phyloP scores from a whole-genome alignment of 805 yeast species.

The Helenozyma rhizophorensis region DNA sequence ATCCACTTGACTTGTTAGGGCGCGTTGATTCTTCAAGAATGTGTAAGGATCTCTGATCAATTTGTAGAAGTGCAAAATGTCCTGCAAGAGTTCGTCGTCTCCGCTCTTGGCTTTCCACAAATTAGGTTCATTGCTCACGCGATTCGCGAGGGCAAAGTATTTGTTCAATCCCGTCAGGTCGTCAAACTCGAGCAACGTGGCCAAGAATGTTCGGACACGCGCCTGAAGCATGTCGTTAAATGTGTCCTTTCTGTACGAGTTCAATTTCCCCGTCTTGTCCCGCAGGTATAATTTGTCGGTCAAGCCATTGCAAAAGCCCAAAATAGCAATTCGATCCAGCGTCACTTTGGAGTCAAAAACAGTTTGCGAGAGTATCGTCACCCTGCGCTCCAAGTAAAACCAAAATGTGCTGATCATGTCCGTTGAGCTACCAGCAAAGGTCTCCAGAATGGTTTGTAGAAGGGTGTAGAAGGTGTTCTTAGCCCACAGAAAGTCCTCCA shows the following conservation, averaged over 20 bases:
- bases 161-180: conserved; percentile 44
- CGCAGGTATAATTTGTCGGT: conserved; percentile 28
- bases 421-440: conserved; percentile 20
- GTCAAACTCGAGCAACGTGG: conserved; percentile 32
- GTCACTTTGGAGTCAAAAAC: conserved; percentile 26
- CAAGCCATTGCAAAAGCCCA: conserved; percentile 36
- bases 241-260: conserved; percentile 33
- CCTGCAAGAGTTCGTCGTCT: conserved; percentile 28
- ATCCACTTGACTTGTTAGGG: conserved; percentile 19
- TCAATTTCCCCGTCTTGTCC: conserved; percentile 17
- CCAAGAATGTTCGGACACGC: conserved; percentile 31
- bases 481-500: conserved; percentile 9
- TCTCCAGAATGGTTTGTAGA: conserved; percentile 20
- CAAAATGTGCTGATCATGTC: conserved; percentile 26
- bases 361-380: conserved; percentile 15
- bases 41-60: conserved; percentile 34
- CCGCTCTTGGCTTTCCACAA: conserved; percentile 15
- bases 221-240: conserved; percentile 36
- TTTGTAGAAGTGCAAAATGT: conserved; percentile 26
- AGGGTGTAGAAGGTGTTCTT: conserved; percentile 24
- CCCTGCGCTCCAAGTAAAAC: conserved; percentile 34
- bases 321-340: conserved; percentile 34
- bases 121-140: conserved; percentile 21
- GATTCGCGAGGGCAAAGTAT: conserved; percentile 29
- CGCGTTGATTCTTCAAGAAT: conserved; percentile 21